Evolutionary conservation across 2,329 filamentous ascomycete species (phyloP).

Genomic region (Sphaerulina populicola): DNA sequence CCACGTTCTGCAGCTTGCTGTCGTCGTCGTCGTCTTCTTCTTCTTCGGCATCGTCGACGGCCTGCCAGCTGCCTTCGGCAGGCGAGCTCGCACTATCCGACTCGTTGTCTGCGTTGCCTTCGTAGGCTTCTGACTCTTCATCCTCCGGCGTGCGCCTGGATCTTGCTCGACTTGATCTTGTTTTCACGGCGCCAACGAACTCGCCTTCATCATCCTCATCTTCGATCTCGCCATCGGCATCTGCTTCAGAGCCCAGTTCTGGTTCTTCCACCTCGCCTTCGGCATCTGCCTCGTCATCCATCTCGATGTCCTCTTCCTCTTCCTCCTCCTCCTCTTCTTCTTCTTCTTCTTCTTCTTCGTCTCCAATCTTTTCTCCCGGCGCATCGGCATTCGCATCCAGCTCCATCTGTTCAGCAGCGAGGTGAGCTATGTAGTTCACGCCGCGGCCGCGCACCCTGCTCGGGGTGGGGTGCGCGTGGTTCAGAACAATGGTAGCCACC

Average conservation of each 20-base stretch:
- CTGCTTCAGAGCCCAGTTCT: slow-evolving; percentile 35
- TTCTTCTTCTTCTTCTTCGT: slow-evolving; percentile 22
- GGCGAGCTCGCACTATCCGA: slow-evolving; percentile 40
- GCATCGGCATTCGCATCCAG: slow-evolving; percentile 23
- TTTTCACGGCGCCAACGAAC: slow-evolving; percentile 34
- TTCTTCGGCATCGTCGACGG: slow-evolving; percentile 49
- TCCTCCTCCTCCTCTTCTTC: slow-evolving; percentile 22
- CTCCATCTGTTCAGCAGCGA: slow-evolving; percentile 19
- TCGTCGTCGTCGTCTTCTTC: slow-evolving; percentile 20
- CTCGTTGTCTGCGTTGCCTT: slow-evolving; percentile 29
- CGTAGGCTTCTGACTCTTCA: slow-evolving; percentile 33
- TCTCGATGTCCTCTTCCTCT: slow-evolving; percentile 21
- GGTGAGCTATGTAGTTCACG: slow-evolving; percentile 26
- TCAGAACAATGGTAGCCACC: slow-evolving; percentile 31
- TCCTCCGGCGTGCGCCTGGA: slow-evolving; percentile 29
- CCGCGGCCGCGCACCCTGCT: slow-evolving; percentile 30
- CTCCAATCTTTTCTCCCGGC: slow-evolving; percentile 25
- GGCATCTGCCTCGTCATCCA: slow-evolving; percentile 32
- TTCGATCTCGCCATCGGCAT: slow-evolving; percentile 46
- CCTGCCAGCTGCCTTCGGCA: slow-evolving; percentile 47
- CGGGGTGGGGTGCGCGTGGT: slow-evolving; percentile 29
- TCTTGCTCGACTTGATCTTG: slow-evolving; percentile 28
- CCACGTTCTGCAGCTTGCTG: slow-evolving; percentile 44
- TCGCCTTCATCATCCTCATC: slow-evolving; percentile 41
- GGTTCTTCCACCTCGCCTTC: slow-evolving; percentile 25